Conservation (phyloP, 139 green algal genomes). For the Haematococcus sp. region DNA sequence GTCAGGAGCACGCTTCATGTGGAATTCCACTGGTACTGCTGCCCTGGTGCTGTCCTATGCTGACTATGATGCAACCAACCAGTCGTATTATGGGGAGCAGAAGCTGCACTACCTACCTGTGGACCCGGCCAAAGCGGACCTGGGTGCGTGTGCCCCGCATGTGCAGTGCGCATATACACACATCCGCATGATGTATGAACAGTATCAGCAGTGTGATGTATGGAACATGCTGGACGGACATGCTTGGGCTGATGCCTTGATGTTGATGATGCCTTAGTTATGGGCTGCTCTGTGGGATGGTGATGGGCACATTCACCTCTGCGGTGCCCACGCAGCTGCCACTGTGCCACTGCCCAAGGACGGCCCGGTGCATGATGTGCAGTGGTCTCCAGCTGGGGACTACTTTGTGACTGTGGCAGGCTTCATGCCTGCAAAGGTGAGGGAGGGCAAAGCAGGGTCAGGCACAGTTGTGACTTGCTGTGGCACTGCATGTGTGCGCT, state of each 20-base stretch:
- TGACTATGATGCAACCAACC: constrained; percentile 92
- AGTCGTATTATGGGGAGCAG: constrained; percentile 88
- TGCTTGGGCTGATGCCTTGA: no score
- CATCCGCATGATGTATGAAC: background rate
- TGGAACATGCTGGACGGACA: no score
- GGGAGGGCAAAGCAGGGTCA: background rate
- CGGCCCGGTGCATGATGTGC: constrained; percentile 90
- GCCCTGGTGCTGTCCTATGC: constrained; percentile 76
- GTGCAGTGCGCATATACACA: background rate
- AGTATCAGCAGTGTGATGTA: no score
- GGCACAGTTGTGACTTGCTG: no score
- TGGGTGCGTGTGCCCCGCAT: background rate
- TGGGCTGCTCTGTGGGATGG: no score
- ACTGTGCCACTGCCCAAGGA: constrained; percentile 84
- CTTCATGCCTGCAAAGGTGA: constrained; percentile 84
- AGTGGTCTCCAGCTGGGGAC: constrained; percentile 86
- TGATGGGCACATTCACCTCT: no score
- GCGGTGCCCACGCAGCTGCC: constrained; percentile 12
- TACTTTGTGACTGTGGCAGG: constrained; percentile 82
- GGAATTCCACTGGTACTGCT: constrained; percentile 55
- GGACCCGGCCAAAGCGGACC: constrained; percentile 20
- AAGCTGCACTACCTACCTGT: constrained; percentile 86
- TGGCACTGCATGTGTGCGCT: constrained; percentile 4
- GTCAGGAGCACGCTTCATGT: constrained; percentile 52
- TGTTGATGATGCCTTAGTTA: no score